Conservation (phyloP, 495 filamentous ascomycete genomes). For the Tuber indicum region DNA sequence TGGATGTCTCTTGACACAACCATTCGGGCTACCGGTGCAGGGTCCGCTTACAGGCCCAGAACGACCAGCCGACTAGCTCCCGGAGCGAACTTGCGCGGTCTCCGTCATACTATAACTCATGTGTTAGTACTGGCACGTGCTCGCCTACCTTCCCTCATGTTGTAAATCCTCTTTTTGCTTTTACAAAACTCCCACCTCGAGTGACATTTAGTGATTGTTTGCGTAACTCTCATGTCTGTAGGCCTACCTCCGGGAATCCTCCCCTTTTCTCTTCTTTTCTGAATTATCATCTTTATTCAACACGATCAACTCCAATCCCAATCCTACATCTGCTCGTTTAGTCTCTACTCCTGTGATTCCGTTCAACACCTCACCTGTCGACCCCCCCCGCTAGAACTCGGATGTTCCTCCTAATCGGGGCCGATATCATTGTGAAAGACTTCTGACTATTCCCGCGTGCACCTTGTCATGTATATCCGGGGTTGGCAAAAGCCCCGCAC, state of each 20-base stretch:
- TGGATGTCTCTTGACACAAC: background rate
- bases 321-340: too few relatives aligned
- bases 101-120: background rate
- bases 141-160: background rate
- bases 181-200: too few relatives aligned
- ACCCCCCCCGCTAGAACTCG: background rate
- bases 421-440: background rate
- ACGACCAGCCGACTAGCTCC: background rate
- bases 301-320: too few relatives aligned
- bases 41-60: too few relatives aligned
- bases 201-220: background rate
- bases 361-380: too few relatives aligned
- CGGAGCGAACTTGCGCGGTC: background rate
- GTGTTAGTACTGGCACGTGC: background rate
- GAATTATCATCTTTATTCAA: too few relatives aligned
- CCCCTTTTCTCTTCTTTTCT: too few relatives aligned
- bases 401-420: background rate
- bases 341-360: too few relatives aligned
- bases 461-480: background rate
- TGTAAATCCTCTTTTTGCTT: too few relatives aligned
- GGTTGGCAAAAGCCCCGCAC: background rate
- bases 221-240: too few relatives aligned
- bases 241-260: too few relatives aligned
- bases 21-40: too few relatives aligned
- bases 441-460: background rate